Evolutionary conservation across 805 yeast species (phyloP).

Genomic region (Yarrowia keelungensis): DNA sequence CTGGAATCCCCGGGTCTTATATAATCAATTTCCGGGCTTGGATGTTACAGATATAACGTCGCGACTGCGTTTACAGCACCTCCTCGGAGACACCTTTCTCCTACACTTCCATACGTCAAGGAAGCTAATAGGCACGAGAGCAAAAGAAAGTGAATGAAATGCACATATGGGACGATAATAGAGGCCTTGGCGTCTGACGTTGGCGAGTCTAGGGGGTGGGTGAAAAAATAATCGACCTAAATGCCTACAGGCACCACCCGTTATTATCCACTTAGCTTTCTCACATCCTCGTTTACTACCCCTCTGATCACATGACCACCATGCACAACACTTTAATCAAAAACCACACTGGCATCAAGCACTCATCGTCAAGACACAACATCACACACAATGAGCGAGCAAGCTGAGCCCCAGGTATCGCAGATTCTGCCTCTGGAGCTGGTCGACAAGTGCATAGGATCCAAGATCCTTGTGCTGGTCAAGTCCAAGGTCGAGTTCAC

Average conservation of each 20-base stretch:
- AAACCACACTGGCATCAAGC: conserved; percentile 5
- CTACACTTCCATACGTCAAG: neutral
- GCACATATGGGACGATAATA: neutral
- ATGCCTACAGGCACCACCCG: too few species aligned
- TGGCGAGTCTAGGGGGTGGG: neutral
- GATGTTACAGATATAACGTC: neutral
- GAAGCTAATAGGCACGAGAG: conserved; percentile 20
- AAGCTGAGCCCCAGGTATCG: conserved; percentile 38
- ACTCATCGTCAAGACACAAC: neutral
- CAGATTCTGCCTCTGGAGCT: conserved; percentile 74
- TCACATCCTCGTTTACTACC: neutral
- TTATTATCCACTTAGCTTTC: too few species aligned
- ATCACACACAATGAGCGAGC: conserved; percentile 38
- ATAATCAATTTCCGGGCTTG: neutral
- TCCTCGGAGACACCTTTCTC: neutral
- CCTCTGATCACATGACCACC: conserved; percentile 24
- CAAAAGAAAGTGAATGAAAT: neutral
- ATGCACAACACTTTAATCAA: conserved; percentile 28
- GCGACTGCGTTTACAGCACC: neutral
- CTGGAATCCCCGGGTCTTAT: neutral
- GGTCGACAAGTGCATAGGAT: conserved; percentile 86
- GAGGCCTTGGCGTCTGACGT: neutral
- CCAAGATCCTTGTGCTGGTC: conserved; percentile 75
- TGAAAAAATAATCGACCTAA: neutral
- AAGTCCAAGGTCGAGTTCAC: conserved; percentile 69